Percentiles rank a stretch among this genome's conserved stretches.
phyloP scores from a whole-genome alignment of 306 rosid species.

The Pueraria montana region DNA sequence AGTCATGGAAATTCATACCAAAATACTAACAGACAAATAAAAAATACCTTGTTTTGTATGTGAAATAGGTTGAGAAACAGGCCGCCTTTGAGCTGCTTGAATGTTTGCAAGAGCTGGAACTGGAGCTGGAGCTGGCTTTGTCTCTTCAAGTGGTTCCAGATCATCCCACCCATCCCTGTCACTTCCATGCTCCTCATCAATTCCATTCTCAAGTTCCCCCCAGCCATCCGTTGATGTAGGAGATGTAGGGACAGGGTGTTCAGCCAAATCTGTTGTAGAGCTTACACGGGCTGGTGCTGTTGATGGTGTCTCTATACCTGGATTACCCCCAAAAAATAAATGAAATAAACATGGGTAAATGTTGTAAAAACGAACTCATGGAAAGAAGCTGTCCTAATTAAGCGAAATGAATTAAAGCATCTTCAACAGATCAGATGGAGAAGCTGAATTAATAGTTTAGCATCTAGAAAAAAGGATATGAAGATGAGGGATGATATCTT shows the following conservation, averaged over 20 bases:
- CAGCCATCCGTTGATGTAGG: conserved; percentile 99
- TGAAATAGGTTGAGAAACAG: conserved; percentile 73
- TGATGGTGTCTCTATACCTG: conserved; percentile 74
- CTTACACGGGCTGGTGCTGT: conserved; percentile 67
- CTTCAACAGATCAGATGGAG: conserved; percentile 34
- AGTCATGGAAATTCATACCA: conserved; percentile 19
- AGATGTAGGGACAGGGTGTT: conserved; percentile 71
- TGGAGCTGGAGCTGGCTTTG: conserved; percentile 78
- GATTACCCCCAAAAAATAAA: conserved; percentile 42
- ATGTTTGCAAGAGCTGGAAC: conserved; percentile 83
- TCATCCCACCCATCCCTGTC: conserved; percentile 99
- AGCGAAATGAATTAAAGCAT: conserved; percentile 24
- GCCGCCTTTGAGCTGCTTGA: conserved; percentile 98
- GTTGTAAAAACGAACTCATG: background rate
- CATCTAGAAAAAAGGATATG: background rate
- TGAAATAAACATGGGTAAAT: conserved; percentile 34
- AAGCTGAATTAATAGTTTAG: background rate
- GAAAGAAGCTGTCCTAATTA: conserved; percentile 5
- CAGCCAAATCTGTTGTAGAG: conserved; percentile 76
- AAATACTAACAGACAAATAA: conserved; percentile 37
- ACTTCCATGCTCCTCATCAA: conserved; percentile 69
- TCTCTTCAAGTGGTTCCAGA: conserved; percentile 89
- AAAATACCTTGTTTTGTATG: conserved; percentile 80
- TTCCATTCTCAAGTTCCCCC: conserved; percentile 98
- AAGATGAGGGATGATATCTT: background rate